Evolutionary conservation across 106 monocot genomes (phyloP).

Genomic region (Dactylorhiza incarnata): DNA sequence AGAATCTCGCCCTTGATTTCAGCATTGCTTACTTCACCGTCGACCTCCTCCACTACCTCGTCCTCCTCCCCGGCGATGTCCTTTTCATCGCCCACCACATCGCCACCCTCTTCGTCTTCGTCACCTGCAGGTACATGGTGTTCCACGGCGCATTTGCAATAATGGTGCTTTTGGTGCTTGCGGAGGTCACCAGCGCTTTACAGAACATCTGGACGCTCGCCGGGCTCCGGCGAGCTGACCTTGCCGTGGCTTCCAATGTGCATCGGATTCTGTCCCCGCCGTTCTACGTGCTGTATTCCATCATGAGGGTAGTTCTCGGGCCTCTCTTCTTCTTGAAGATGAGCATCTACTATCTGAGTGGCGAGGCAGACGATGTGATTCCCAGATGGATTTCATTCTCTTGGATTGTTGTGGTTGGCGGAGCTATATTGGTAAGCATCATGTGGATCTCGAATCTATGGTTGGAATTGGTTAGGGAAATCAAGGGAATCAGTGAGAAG

Average conservation of each 20-base stretch:
- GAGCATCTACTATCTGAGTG: slow-evolving; percentile 58
- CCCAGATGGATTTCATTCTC: slow-evolving; percentile 75
- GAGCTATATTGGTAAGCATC: slow-evolving; percentile 78
- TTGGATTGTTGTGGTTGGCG: slow-evolving; percentile 81
- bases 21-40: slow-evolving; percentile 82
- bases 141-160: slow-evolving; percentile 66
- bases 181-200: slow-evolving; percentile 76
- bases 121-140: slow-evolving; percentile 72
- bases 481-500: slow-evolving; percentile 16
- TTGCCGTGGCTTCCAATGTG: slow-evolving; percentile 31
- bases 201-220: slow-evolving; percentile 94
- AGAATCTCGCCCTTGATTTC: slow-evolving; percentile 70
- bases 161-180: slow-evolving; percentile 64
- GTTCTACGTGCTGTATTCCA: slow-evolving; percentile 63
- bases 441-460: slow-evolving; percentile 80
- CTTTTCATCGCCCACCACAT: slow-evolving; percentile 96
- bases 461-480: slow-evolving; percentile 62
- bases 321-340: slow-evolving; percentile 84
- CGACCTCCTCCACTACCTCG: slow-evolving; percentile 79
- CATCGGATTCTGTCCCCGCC: slow-evolving; percentile 51
- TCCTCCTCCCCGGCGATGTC: slow-evolving; percentile 53
- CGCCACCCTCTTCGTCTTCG: slow-evolving; percentile 92
- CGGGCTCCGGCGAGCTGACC: slow-evolving; percentile 40
- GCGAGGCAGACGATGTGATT: slow-evolving; percentile 55
- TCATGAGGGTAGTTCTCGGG: slow-evolving; percentile 61